phyloP scores from a whole-genome alignment of 306 rosid species.

The Castanospermum australe region DNA sequence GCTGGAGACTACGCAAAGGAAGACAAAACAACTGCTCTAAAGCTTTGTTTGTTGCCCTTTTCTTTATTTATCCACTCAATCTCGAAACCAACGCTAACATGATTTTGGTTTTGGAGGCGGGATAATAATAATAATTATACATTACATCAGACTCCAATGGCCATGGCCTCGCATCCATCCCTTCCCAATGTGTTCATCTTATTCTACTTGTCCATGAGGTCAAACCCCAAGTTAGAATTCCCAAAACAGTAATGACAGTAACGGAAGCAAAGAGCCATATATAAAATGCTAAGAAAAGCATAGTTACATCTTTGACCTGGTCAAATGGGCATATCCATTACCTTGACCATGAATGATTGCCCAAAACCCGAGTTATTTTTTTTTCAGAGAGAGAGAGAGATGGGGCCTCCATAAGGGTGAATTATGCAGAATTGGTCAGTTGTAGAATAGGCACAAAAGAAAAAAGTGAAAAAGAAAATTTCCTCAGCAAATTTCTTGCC shows the following conservation, averaged over 20 bases:
- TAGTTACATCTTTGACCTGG: slow-evolving; percentile 51
- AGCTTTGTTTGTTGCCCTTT: slow-evolving; percentile 24
- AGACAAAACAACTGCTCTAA: slow-evolving; percentile 18
- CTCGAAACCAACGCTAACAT: slow-evolving; percentile 24
- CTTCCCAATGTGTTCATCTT: slow-evolving; percentile 24
- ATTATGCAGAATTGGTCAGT: slow-evolving; percentile 25
- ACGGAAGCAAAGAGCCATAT: slow-evolving; percentile 22
- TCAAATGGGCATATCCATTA: slow-evolving; percentile 45
- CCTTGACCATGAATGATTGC: slow-evolving; percentile 31
- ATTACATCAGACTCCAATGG: slow-evolving; percentile 2
- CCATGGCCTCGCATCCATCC: slow-evolving; percentile 22
- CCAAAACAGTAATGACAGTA: slow-evolving; percentile 18
- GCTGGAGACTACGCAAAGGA: neutral
- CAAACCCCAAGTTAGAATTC: slow-evolving; percentile 32
- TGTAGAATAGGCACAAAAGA: slow-evolving; percentile 18
- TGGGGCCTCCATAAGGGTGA: slow-evolving; percentile 28
- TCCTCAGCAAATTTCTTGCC: slow-evolving; percentile 1
- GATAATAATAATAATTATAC: neutral
- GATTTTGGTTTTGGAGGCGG: neutral
- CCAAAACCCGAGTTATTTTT: slow-evolving; percentile 10
- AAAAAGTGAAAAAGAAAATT: slow-evolving; percentile 7
- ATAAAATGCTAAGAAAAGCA: slow-evolving; percentile 11
- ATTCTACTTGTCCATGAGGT: slow-evolving; percentile 19
- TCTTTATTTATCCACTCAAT: neutral
- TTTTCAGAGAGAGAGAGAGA: neutral